phyloP scores from a whole-genome alignment of 371 early-diverging fungal genomes.

The Syncephalastrum sp. region DNA sequence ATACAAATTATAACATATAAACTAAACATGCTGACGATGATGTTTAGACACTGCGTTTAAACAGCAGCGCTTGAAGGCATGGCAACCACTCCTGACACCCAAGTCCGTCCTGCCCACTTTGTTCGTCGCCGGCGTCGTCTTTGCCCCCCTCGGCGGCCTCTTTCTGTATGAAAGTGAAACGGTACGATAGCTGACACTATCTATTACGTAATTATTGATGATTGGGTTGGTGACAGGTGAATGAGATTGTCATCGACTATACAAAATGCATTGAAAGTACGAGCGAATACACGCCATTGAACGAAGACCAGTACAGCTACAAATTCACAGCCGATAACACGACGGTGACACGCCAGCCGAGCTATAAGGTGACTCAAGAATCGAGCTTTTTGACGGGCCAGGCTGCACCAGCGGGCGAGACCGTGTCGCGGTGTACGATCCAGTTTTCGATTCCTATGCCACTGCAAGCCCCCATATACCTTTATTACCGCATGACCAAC shows the following conservation, averaged over 20 bases:
- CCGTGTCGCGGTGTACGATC: slow-evolving; percentile 59
- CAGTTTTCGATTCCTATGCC: slow-evolving; percentile 59
- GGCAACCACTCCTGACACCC: slow-evolving; percentile 92
- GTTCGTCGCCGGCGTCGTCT: slow-evolving; percentile 78
- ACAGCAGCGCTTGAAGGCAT: slow-evolving; percentile 90
- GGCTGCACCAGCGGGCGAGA: slow-evolving; percentile 23
- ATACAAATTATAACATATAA: background rate
- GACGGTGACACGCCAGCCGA: slow-evolving; percentile 38
- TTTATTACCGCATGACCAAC: slow-evolving; percentile 87
- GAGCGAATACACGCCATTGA: slow-evolving; percentile 5
- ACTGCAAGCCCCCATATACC: slow-evolving; percentile 67
- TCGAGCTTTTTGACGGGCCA: slow-evolving; percentile 20
- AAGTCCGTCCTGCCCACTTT: slow-evolving; percentile 87
- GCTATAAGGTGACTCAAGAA: slow-evolving; percentile 23
- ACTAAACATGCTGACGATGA: background rate
- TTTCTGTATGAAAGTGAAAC: slow-evolving; percentile 62
- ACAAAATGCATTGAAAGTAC: slow-evolving; percentile 63
- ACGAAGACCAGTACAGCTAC: slow-evolving; percentile 31
- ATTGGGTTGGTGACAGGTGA: slow-evolving; percentile 37
- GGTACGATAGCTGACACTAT: slow-evolving; percentile 19
- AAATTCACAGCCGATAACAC: slow-evolving; percentile 43
- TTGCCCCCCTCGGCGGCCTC: slow-evolving; percentile 82
- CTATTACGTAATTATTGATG: background rate
- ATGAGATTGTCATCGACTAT: slow-evolving; percentile 83
- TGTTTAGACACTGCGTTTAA: slow-evolving; percentile 82